These are phyloP conservation scores for Chara braunii DNA, from an alignment of 139 green algal species.

Conservation along the genomic window DNA sequence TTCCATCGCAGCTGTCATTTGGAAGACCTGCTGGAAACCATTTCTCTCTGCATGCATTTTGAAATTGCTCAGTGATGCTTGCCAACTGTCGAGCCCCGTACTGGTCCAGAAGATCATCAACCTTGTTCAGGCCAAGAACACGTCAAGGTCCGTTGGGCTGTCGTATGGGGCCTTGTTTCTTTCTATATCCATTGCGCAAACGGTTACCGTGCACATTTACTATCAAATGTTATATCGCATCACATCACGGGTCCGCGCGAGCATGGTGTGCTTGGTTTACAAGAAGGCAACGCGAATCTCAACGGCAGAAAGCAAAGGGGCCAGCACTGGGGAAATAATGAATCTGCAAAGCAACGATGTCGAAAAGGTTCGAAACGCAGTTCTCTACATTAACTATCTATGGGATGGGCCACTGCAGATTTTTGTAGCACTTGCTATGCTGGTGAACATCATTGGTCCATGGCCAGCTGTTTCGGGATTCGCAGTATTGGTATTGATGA, in stretches of 20 bases:
- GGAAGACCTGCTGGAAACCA: background rate
- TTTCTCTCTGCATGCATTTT: background rate
- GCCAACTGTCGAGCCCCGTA: conserved; percentile 30
- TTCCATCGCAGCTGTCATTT: background rate
- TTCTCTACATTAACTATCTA: conserved; percentile 33
- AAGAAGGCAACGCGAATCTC: conserved; percentile 22
- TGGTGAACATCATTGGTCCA: too few relatives aligned
- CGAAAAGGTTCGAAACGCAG: conserved; percentile 32
- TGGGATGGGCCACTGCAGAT: conserved; percentile 41
- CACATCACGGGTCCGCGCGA: conserved; percentile 23
- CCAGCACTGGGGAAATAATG: conserved; percentile 35
- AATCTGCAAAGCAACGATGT: conserved; percentile 43
- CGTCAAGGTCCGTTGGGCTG: background rate
- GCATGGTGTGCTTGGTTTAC: conserved; percentile 25
- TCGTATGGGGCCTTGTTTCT: conserved; percentile 14
- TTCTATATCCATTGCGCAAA: conserved; percentile 22
- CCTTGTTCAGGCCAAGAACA: conserved; percentile 11
- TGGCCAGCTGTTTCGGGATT: conserved; percentile 35
- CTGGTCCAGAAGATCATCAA: conserved; percentile 27
- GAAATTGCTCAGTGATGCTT: conserved; percentile 32
- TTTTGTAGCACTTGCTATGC: too few relatives aligned
- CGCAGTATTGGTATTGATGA: conserved; percentile 30
- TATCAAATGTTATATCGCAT: too few relatives aligned
- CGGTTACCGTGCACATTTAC: conserved; percentile 33
- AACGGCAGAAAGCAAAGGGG: background rate